A percentile compares a stretch with the other conserved stretches of the same genome.
phyloP scores from a whole-genome alignment of 805 yeast genomes.

The Candida tibetensis region DNA sequence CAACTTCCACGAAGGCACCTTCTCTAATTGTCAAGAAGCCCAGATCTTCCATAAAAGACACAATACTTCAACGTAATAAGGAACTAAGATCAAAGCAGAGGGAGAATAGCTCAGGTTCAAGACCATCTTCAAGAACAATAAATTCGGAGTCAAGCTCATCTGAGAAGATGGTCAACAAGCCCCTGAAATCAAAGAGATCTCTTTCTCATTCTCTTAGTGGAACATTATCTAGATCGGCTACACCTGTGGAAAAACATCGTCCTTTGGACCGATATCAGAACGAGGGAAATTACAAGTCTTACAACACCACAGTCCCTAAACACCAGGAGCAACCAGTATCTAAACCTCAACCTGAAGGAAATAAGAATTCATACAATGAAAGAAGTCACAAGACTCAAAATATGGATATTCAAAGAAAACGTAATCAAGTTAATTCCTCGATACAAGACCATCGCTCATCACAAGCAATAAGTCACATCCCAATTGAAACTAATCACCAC shows the following conservation, averaged over 20 bases:
- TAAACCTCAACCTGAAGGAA: neutral
- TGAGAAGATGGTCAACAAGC: conserved; percentile 21
- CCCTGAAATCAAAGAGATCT: conserved; percentile 3
- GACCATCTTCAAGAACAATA: conserved; percentile 22
- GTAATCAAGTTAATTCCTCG: neutral
- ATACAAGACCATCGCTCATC: neutral
- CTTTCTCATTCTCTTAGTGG: conserved; percentile 1
- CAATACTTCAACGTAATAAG: conserved; percentile 44
- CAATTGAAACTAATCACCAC: neutral
- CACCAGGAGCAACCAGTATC: neutral
- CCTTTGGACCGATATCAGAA: neutral
- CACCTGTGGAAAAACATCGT: conserved; percentile 2
- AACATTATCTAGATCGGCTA: conserved; percentile 20
- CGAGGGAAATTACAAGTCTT: neutral
- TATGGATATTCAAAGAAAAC: neutral
- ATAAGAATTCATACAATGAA: neutral
- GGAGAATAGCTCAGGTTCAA: conserved; percentile 16
- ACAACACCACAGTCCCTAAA: neutral
- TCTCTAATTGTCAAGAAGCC: conserved; percentile 14
- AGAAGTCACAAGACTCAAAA: neutral
- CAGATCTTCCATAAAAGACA: conserved; percentile 48
- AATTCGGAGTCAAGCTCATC: conserved; percentile 12
- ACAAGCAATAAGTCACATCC: neutral
- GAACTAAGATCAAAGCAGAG: conserved; percentile 28
- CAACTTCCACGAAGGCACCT: conserved; percentile 4